Evolutionary conservation across 129 eudicot species (phyloP).

Genomic region (carrot (Daucus carota)): DNA sequence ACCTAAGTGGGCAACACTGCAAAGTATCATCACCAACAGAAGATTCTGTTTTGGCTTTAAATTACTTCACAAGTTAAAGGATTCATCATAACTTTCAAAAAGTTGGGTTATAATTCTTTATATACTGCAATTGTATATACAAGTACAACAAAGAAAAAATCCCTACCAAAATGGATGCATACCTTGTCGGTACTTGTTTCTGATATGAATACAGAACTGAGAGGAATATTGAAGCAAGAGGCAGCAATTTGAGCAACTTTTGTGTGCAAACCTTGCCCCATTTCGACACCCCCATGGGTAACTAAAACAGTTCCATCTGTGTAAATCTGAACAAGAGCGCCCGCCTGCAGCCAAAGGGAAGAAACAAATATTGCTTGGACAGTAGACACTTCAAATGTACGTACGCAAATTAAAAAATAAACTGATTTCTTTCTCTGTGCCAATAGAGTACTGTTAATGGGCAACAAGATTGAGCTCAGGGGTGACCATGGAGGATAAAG

Average conservation of each 20-base stretch:
- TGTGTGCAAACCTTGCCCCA: constrained; percentile 99
- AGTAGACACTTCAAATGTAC: background rate
- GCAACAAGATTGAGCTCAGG: background rate
- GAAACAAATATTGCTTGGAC: background rate
- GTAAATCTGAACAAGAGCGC: constrained; percentile 94
- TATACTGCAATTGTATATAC: background rate
- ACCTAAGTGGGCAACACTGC: background rate
- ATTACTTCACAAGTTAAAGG: background rate
- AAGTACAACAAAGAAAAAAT: background rate
- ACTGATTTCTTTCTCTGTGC: no score
- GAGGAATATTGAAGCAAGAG: constrained; percentile 79
- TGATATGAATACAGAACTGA: constrained; percentile 79
- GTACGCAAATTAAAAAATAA: background rate
- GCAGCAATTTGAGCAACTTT: constrained; percentile 97
- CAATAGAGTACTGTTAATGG: background rate
- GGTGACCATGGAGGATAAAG: background rate
- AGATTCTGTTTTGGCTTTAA: background rate
- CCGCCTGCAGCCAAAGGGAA: constrained; percentile 51
- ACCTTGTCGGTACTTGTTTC: constrained; percentile 99
- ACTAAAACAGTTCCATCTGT: constrained; percentile 97
- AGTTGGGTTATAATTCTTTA: background rate
- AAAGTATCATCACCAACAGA: background rate
- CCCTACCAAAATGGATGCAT: background rate
- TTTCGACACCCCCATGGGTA: constrained; percentile 99
- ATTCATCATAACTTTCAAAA: background rate